Evolutionary conservation across 176 grass and related monocot species (phyloP), one percentile per base, ranked within the genome.

Genomic region (Aegilops tauschii): DNA sequence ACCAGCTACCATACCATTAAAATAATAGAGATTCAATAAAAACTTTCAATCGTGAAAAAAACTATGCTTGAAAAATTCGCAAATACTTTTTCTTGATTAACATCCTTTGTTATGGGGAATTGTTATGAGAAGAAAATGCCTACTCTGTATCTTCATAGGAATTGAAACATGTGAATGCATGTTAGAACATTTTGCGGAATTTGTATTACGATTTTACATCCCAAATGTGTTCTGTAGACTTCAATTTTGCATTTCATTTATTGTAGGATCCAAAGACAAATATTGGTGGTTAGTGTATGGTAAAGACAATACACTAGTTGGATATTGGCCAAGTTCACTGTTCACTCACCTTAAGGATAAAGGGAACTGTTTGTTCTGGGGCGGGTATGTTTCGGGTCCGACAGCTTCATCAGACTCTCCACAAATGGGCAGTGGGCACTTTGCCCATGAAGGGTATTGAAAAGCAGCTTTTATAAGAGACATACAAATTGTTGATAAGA

Each of bases 381-480:
- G 84, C 1, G 84, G 84, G 17, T 20, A 17, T 2, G 72, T 72
- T 31, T n/a, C 6, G 9, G 65, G 28, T 0, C 71, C 78, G 3
- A 49, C 56, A 0, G 40, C 52, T 9, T 56, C 34, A 21, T 40
- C n/a, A 7, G 32, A 73, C 0, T 69, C 68, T 37, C 70, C 40
- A 28, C 27, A 7, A 6, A 87, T 90, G 64, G 88, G 88, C 1
- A 87, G 89, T 32, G 89, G 89, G 0, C 79, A 72, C 45, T 90
- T 90, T 29, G 83, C 89, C 2, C 28, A 11, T 0, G 84, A 87
- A 78, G 61, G 84, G 5, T 82, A 42, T 13, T 21, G 21, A 50
- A 90, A 79, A 23, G 70, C 79, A 8, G 63, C 79, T 13, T 87
- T 82, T 79, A 68, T 79, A 8, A 69, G 12, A 39, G 23, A 64